Evolutionary conservation across 108 stramenopile species (phyloP).

Genomic region (Thalassiosira profunda): DNA sequence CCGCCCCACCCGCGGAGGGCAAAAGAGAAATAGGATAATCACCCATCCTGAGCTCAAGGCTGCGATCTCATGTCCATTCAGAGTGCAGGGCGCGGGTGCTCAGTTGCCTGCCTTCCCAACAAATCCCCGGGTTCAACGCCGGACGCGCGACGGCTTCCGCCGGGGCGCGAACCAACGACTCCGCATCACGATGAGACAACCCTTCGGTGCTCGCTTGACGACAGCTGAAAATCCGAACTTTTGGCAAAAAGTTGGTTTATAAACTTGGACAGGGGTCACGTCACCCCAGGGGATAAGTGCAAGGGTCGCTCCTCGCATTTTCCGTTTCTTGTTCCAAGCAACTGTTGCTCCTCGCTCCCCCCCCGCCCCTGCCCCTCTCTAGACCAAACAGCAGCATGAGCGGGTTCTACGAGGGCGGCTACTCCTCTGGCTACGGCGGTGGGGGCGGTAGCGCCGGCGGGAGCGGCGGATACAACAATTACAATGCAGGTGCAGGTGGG

Average conservation of each 20-base stretch:
- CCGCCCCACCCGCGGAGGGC: too few species aligned
- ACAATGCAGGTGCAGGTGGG: constrained; percentile 6
- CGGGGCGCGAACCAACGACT: constrained; percentile 37
- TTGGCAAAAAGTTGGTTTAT: too few species aligned
- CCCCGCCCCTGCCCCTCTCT: too few species aligned
- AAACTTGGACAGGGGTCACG: too few species aligned
- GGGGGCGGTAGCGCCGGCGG: constrained; percentile 22
- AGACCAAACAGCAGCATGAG: not conserved
- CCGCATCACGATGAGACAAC: constrained; percentile 38
- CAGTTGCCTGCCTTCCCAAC: constrained; percentile 50
- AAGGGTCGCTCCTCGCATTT: too few species aligned
- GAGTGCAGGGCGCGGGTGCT: constrained; percentile 31
- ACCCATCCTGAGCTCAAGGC: constrained; percentile 41
- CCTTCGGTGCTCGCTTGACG: constrained; percentile 47
- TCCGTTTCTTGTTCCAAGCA: too few species aligned
- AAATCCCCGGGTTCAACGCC: constrained; percentile 14
- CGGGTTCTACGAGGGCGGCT: constrained; percentile 47
- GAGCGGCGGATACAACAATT: constrained; percentile 30
- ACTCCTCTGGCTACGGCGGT: constrained; percentile 31
- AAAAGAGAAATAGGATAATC: constrained; percentile 13
- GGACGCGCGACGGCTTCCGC: constrained; percentile 24
- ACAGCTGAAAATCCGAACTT: constrained; percentile 24
- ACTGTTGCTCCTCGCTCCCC: too few species aligned
- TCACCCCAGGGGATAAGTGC: too few species aligned
- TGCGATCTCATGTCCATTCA: constrained; percentile 47